These are phyloP conservation scores for Suillus paluster DNA, from an alignment of 768 basidiomycete genomes.

Conservation along the genomic window DNA sequence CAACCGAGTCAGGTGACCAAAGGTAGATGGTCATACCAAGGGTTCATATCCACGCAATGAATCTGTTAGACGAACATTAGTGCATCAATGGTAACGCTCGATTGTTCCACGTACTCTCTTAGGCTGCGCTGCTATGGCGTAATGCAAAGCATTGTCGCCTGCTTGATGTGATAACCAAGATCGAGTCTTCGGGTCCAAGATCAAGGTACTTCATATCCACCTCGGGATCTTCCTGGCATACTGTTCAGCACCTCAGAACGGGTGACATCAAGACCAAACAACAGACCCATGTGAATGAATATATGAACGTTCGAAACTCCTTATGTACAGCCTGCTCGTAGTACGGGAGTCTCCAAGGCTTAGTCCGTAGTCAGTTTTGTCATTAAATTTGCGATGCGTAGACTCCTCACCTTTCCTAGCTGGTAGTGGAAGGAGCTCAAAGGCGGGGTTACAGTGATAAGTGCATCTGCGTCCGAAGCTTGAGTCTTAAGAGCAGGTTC, in stretches of 20 bases:
- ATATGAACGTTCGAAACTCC: slow-evolving; percentile 65
- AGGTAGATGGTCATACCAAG: slow-evolving; percentile 41
- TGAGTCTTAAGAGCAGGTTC: slow-evolving; percentile 37
- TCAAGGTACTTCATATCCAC: slow-evolving; percentile 71
- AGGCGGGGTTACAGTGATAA: slow-evolving; percentile 56
- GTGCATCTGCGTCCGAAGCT: slow-evolving; percentile 26
- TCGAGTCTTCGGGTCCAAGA: slow-evolving; percentile 61
- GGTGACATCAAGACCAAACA: slow-evolving; percentile 4
- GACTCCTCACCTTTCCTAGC: slow-evolving; percentile 44
- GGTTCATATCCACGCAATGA: slow-evolving; percentile 78
- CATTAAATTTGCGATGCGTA: background rate
- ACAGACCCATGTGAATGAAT: slow-evolving; percentile 63
- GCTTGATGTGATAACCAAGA: slow-evolving; percentile 79
- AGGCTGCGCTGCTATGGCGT: slow-evolving; percentile 68
- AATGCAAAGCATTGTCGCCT: slow-evolving; percentile 82
- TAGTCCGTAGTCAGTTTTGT: slow-evolving; percentile 24
- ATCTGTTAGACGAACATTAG: slow-evolving; percentile 39
- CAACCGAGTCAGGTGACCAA: background rate
- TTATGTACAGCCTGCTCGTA: slow-evolving; percentile 71
- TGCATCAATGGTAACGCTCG: background rate
- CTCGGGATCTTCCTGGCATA: slow-evolving; percentile 66
- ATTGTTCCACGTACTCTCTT: slow-evolving; percentile 44
- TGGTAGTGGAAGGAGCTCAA: slow-evolving; percentile 70
- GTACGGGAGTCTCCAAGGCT: slow-evolving; percentile 73
- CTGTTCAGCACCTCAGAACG: slow-evolving; percentile 9